phyloP scores from a whole-genome alignment of 768 basidiomycete species.

The Dendrothele bispora region DNA sequence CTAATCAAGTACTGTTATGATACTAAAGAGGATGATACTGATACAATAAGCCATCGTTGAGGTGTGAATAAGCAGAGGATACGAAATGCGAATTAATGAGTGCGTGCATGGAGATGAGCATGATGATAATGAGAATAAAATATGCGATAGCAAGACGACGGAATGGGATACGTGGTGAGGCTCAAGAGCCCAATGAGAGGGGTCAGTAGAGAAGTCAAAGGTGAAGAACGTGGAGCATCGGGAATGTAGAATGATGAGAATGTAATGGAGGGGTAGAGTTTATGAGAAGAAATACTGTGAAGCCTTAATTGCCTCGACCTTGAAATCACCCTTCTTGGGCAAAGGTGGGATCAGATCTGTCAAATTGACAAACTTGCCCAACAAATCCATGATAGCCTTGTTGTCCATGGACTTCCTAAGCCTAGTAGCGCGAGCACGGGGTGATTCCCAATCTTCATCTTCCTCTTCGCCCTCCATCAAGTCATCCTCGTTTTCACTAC shows the following conservation, averaged over 20 bases:
- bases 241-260: conserved; percentile 1
- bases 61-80: too few species aligned
- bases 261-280: conserved; percentile 15
- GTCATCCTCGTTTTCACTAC: conserved; percentile 9
- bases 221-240: not conserved
- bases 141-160: too few species aligned
- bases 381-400: conserved; percentile 23
- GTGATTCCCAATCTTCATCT: conserved; percentile 17
- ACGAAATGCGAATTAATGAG: too few species aligned
- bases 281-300: conserved; percentile 96
- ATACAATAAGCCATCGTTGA: too few species aligned
- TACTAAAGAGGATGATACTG: too few species aligned
- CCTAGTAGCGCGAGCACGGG: conserved; percentile 10
- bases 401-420: conserved; percentile 24
- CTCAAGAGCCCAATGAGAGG: too few species aligned
- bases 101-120: too few species aligned
- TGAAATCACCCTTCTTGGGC: conserved; percentile 83
- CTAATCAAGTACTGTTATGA: too few species aligned
- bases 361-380: conserved; percentile 72
- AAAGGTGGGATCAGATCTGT: conserved; percentile 75
- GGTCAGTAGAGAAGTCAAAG: too few species aligned
- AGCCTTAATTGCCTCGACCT: conserved; percentile 77
- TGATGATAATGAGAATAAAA: too few species aligned
- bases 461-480: conserved; percentile 24
- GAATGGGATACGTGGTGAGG: too few species aligned